Evolutionary conservation across 176 grass and related monocot species (phyloP).

Genomic region (Aegilops tauschii): DNA sequence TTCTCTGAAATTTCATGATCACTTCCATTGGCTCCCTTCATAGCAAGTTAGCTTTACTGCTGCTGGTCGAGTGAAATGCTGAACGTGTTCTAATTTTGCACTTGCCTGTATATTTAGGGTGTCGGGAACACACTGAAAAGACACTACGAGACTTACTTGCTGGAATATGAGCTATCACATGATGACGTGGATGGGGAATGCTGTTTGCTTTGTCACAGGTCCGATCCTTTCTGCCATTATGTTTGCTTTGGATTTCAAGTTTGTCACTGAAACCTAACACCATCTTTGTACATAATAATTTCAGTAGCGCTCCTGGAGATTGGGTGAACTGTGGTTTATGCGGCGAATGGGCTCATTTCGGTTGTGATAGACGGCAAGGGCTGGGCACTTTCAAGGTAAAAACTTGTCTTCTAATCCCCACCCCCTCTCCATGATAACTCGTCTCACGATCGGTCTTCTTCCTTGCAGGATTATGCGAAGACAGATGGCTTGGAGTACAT

Average conservation of each 20-base stretch:
- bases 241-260: not conserved
- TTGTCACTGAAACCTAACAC: constrained; percentile 29
- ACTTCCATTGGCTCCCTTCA: not conserved
- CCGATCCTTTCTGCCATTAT: constrained; percentile 8
- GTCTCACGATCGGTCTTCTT: not conserved
- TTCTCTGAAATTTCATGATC: not conserved
- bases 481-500: constrained; percentile 98
- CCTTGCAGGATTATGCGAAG: constrained; percentile 90
- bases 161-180: constrained; percentile 96
- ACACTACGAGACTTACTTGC: constrained; percentile 93
- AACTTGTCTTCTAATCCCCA: not conserved
- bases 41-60: not conserved
- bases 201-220: constrained; percentile 98
- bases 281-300: constrained; percentile 26
- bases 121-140: constrained; percentile 95
- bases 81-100: constrained; percentile 4
- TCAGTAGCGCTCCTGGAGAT: constrained; percentile 97
- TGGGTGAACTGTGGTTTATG: constrained; percentile 98
- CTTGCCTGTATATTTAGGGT: constrained; percentile 53
- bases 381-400: constrained; percentile 90
- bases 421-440: not conserved
- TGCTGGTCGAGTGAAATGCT: not conserved
- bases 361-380: constrained; percentile 90
- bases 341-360: constrained; percentile 99
- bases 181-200: constrained; percentile 99